Evolutionary conservation across 257 asterid genomes (phyloP), one percentile per base, ranked within the genome.

Genomic region (Verbena officinalis): DNA sequence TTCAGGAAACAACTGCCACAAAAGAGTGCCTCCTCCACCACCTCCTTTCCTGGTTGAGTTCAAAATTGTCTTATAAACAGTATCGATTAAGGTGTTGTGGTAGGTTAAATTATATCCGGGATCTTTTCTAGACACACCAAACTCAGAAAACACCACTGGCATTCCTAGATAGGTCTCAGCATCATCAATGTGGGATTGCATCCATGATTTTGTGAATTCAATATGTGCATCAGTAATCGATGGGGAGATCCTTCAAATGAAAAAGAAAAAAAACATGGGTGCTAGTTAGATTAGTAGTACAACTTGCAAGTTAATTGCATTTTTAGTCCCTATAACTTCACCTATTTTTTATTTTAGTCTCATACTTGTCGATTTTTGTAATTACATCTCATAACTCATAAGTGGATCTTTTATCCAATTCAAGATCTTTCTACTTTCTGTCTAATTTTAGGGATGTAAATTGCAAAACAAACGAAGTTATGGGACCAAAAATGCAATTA

Each of bases 1-100:
- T 55, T 89, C 87, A 0, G 98, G 98, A 71, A 92, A 92, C 45
- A 92, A 65, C 82, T 92, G 98, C 97, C 98, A 93, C 59, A 92
- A 15, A 5, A 92, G 86, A 78, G 81, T 71, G 22, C 98, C 97
- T 1, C 85, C 91, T 19, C 89, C 95, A 23, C 88, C 55, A 11
- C 98, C 98, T 13, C 98, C 98, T 64, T 48, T 80, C 77, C 46
- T 87, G 0, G 90, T 84, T 0, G 98, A 93, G 80, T 82, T 80
- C 80, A 90, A 22, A 4, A 85, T 69, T 7, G 68, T 71, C 40
- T 66, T 75, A 77, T 90, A 90, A 66, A 93, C 97, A 0, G 88
- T 78, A 15, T 49, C 71, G 19, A 93, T 56, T 40, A 89, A 83
- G 22, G 76, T 50, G 69, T 84, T 80, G 0, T 86, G 70, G 84